Conservation (phyloP, 768 basidiomycete species). For the Pulveroboletus sp. region DNA sequence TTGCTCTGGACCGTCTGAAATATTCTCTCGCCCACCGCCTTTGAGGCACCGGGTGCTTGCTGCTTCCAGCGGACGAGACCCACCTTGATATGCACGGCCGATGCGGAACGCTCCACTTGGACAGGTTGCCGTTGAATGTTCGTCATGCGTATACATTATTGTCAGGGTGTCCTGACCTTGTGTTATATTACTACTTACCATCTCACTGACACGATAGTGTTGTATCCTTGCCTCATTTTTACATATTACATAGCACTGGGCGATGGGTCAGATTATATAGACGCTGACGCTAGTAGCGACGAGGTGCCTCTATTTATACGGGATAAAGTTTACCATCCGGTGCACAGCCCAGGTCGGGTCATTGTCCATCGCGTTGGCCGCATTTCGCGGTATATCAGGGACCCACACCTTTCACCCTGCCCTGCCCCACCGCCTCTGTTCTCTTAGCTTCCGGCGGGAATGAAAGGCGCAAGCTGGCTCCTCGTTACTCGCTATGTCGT, state of each 20-base stretch:
- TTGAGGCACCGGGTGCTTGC: slow-evolving; percentile 3
- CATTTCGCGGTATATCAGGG: slow-evolving; percentile 4
- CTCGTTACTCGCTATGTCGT: slow-evolving; percentile 52
- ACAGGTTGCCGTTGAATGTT: neutral
- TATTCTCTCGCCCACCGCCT: slow-evolving; percentile 37
- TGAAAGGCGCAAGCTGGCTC: slow-evolving; percentile 39
- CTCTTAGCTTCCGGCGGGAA: slow-evolving; percentile 24
- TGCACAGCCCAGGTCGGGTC: slow-evolving; percentile 16
- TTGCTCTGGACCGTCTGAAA: slow-evolving; percentile 25
- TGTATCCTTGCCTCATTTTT: slow-evolving; percentile 12
- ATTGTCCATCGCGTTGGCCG: slow-evolving; percentile 8
- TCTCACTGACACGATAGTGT: slow-evolving; percentile 18
- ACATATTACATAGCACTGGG: slow-evolving; percentile 14
- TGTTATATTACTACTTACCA: slow-evolving; percentile 22
- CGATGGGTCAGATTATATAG: no score
- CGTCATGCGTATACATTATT: slow-evolving; percentile 20
- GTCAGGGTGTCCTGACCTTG: slow-evolving; percentile 3
- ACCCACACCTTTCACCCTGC: slow-evolving; percentile 6
- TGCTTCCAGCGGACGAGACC: slow-evolving; percentile 5
- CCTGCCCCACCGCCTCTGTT: slow-evolving; percentile 32
- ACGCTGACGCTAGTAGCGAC: no score
- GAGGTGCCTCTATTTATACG: neutral
- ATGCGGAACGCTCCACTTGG: neutral
- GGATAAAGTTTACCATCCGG: neutral
- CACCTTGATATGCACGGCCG: slow-evolving; percentile 7